Evolutionary conservation across 2,329 filamentous ascomycete species (phyloP).

Genomic region (Ophiosphaerella herpotricha): DNA sequence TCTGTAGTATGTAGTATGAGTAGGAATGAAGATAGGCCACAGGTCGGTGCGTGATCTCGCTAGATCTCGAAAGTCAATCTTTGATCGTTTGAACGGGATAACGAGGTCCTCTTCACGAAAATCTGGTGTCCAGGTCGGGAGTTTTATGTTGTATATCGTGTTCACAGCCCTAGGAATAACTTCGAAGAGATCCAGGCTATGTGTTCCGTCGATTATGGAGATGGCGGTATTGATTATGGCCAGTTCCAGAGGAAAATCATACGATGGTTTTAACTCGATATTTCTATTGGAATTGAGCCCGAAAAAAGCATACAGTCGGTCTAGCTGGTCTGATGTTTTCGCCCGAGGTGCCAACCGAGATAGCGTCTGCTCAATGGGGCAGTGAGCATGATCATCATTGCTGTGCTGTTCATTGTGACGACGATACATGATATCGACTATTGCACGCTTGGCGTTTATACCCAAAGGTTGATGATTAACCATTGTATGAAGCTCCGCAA

Average conservation of each 20-base stretch:
- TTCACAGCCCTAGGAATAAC: conserved; percentile 1
- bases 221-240: neutral
- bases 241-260: conserved; percentile 1
- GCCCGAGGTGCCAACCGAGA: neutral
- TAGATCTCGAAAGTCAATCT: neutral
- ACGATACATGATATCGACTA: neutral
- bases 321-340: conserved; percentile 2
- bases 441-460: neutral
- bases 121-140: conserved; percentile 4
- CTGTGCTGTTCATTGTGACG: conserved; percentile 1
- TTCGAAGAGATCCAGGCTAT: conserved; percentile 4
- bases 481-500: neutral
- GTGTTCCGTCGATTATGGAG: conserved; percentile 3
- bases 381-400: neutral
- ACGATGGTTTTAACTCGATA: conserved; percentile 3
- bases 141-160: neutral
- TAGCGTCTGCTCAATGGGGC: conserved; percentile 3
- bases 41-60: neutral
- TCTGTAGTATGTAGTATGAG: neutral
- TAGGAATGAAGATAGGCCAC: conserved; percentile 1
- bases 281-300: neutral
- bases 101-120: conserved; percentile 3
- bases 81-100: conserved; percentile 3
- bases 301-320: conserved; percentile 6
- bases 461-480: neutral